phyloP scores from a whole-genome alignment of 2,329 filamentous ascomycete genomes.

The Aspergillus versicolor region DNA sequence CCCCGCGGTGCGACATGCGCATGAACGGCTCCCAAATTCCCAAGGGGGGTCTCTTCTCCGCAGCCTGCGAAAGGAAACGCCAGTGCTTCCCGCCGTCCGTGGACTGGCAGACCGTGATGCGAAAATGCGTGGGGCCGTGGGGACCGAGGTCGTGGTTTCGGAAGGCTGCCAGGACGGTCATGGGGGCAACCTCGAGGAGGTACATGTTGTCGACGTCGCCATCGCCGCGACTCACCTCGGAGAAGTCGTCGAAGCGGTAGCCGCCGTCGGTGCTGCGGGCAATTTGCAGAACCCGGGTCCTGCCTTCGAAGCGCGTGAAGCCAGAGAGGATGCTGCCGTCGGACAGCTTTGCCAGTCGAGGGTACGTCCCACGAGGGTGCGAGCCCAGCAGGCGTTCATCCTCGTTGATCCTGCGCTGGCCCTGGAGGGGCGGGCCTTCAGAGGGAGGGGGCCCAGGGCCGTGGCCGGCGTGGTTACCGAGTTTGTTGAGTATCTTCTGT shows the following conservation, averaged over 20 bases:
- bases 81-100: constrained; percentile 45
- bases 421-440: constrained; percentile 12
- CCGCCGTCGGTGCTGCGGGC: constrained; percentile 47
- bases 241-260: constrained; percentile 40
- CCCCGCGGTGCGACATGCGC: constrained; percentile 37
- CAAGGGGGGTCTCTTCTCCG: constrained; percentile 37
- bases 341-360: constrained; percentile 45
- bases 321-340: constrained; percentile 49
- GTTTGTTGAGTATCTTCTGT: constrained; percentile 32
- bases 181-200: constrained; percentile 41
- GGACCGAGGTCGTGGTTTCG: constrained; percentile 48
- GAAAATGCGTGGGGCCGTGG: constrained; percentile 42
- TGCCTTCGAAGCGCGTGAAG: constrained; percentile 44
- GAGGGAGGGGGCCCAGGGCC: constrained; percentile 5
- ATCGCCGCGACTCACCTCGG: constrained; percentile 45
- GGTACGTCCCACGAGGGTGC: constrained; percentile 46
- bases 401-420: constrained; percentile 28
- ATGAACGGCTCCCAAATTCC: constrained; percentile 55
- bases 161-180: constrained; percentile 47
- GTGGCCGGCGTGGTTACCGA: constrained; percentile 20
- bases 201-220: constrained; percentile 52
- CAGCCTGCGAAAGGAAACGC: constrained; percentile 47
- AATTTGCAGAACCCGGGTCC: constrained; percentile 42
- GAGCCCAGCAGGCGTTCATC: constrained; percentile 38
- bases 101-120: constrained; percentile 52